Base-by-base conservation (phyloP, 1,139 yeast genomes). In the Candida glucosophila region DNA sequence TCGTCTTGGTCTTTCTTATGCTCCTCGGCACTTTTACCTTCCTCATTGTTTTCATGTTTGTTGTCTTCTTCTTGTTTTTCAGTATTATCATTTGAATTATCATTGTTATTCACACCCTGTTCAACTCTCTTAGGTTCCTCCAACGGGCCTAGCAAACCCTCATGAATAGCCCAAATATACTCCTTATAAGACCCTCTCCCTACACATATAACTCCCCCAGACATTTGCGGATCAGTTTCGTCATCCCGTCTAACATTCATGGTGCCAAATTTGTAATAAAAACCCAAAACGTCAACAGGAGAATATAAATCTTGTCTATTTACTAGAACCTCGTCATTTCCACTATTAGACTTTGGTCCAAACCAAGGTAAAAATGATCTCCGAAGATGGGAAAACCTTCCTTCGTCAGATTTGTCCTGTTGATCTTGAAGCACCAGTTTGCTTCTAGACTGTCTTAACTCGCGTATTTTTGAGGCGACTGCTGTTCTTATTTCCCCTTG, bases 171-270 rank as follows among this genome's bases (percentile, higher is more conserved):
- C 27, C 73, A 69, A 30, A 92, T 52, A 47, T 83, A 92, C 58
- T 92, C 99, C 50, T 88, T 90, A 52, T 73, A 90, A 0, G 97
- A 90, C 30, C 98, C 98, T 47, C 99, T 68, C 3, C 99, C 99
- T 17, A 92, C 59, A 49, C 96, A 83, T 14, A 92, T 69, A 9
- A 86, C 78, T 25, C 98, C 98, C 12, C 96, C 96, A 6, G 78
- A 71, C 15, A 60, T 50, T 6, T 49, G 43, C 5, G 65, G 65
- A 28, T 34, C 62, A 58, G 14, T 36, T 34, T 9, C 52, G 42
- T 77, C 83, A 30, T 75, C 79, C 29, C 58, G 46, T 5, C 55
- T 40, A 3, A 68, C 49, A 13, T 39, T 36, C 6, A 58, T 39
- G 2, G 67, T 55, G 7, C 54, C 55, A 25, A 48, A 38, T 15